Base-by-base conservation (phyloP, 306 rosid genomes). In the Lathyrus sativus region DNA sequence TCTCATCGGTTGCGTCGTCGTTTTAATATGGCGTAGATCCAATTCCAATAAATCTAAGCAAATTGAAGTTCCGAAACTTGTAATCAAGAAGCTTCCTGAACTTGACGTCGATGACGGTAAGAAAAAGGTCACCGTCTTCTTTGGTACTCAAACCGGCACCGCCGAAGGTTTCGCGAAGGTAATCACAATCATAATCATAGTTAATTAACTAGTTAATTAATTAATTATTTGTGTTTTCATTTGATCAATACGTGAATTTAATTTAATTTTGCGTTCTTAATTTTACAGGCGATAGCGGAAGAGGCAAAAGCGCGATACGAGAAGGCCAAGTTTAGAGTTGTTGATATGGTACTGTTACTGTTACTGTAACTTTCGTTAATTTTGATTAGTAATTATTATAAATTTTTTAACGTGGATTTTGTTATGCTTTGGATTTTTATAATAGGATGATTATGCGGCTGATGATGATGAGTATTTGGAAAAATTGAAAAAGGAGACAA, bases 131-230 rank as follows among this genome's bases (percentile, higher is more conserved):
- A 85, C 92, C 15, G 67, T 95, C 85, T 91, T 95, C 86, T 95
- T 87, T 48, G 99, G 99, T 15, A 95, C 99, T 10, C 99, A 95
- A 72, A 95, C 99, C 61, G 99, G 99, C 2, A 91, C 97, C 3
- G 99, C 99, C 6, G 99, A 95, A 86, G 99, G 99, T 11, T 95
- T 95, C 62, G 89, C 99, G 4, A 95, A 89, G 95, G 98, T 74
- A 35, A 48, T 39, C 12, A 5, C 5, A 2, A 3, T 31, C 12
- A 9, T 29, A 59, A 14, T 31, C 9, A 15, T 26, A 35, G 9
- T 51, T 11, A 11, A 11, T 54, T 24, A 24, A 4, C 35, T 31
- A 31, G 6, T 46, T 7, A 58, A 33, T 31, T 9, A 29, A 31
- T 7, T 58, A 5, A 17, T 61, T 38, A 5, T 18, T 3, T 18